Evolutionary conservation across 768 basidiomycete genomes (phyloP).

Genomic region (Pholiota microspora): DNA sequence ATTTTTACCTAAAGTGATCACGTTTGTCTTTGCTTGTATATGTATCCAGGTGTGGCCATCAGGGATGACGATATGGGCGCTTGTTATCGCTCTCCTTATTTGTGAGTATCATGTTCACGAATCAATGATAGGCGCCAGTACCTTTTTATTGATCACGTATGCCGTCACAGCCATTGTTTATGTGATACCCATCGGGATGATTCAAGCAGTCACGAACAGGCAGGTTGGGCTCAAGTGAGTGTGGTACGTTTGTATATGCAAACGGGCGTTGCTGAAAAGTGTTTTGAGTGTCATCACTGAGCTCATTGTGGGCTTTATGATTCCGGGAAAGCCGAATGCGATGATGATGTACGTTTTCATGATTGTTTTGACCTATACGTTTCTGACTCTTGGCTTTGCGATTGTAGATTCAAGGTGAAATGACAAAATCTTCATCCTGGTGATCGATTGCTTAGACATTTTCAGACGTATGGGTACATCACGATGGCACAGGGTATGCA

Average conservation of each 20-base stretch:
- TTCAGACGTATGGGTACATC: conserved; percentile 63
- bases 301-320: conserved; percentile 62
- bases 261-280: conserved; percentile 1
- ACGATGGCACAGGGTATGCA: conserved; percentile 51
- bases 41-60: conserved; percentile 67
- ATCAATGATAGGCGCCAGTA: not conserved
- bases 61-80: conserved; percentile 66
- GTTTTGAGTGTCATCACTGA: conserved; percentile 63
- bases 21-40: conserved; percentile 60
- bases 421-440: not conserved
- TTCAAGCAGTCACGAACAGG: conserved; percentile 80
- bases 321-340: conserved; percentile 27
- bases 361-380: not conserved
- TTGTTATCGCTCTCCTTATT: conserved; percentile 49
- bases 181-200: conserved; percentile 73
- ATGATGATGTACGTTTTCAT: conserved; percentile 19
- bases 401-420: conserved; percentile 35
- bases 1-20: conserved; percentile 35
- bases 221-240: conserved; percentile 57
- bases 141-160: not conserved
- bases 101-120: conserved; percentile 24
- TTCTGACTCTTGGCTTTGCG: not conserved
- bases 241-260: not conserved
- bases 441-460: conserved; percentile 27
- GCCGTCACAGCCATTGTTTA: conserved; percentile 45